phyloP scores from a whole-genome alignment of 2,329 filamentous ascomycete species.

The Pleomassaria siparia region DNA sequence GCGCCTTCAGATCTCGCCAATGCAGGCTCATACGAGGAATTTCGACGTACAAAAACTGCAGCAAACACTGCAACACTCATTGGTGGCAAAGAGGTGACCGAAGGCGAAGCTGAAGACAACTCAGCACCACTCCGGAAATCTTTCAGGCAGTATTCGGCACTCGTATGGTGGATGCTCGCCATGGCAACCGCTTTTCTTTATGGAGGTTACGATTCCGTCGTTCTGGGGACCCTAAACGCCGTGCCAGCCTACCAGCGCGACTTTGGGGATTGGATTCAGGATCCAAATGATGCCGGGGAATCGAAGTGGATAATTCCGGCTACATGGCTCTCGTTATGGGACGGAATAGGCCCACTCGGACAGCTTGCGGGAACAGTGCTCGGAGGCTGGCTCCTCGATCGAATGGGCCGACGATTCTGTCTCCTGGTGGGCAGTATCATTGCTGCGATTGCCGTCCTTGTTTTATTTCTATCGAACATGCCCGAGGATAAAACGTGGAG shows the following conservation, averaged over 20 bases:
- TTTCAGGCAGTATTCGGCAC: constrained; percentile 13
- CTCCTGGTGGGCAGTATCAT: constrained; percentile 42
- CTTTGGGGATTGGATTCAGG: constrained; percentile 46
- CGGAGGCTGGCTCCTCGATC: constrained; percentile 47
- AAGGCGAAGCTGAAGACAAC: not conserved
- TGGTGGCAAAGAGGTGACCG: not conserved
- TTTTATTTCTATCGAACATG: constrained; percentile 39
- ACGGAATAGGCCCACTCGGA: constrained; percentile 43
- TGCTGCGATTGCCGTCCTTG: constrained; percentile 42
- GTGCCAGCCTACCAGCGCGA: constrained; percentile 56
- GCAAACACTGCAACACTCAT: constrained; percentile 1
- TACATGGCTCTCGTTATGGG: constrained; percentile 51
- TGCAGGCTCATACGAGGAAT: not conserved
- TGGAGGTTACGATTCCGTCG: constrained; percentile 12
- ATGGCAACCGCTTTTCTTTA: constrained; percentile 15
- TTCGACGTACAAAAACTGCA: not conserved
- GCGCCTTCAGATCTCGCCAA: not conserved
- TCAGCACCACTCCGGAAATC: constrained; percentile 10
- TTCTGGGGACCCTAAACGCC: constrained; percentile 59
- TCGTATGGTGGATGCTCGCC: constrained; percentile 15
- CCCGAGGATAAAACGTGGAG: constrained; percentile 29
- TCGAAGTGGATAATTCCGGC: constrained; percentile 38
- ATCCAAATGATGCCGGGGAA: constrained; percentile 2
- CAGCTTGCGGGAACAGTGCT: constrained; percentile 42
- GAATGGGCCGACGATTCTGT: constrained; percentile 41